Evolutionary conservation across 2,329 filamentous ascomycete species (phyloP).

Genomic region (Cladophialophora immunda): DNA sequence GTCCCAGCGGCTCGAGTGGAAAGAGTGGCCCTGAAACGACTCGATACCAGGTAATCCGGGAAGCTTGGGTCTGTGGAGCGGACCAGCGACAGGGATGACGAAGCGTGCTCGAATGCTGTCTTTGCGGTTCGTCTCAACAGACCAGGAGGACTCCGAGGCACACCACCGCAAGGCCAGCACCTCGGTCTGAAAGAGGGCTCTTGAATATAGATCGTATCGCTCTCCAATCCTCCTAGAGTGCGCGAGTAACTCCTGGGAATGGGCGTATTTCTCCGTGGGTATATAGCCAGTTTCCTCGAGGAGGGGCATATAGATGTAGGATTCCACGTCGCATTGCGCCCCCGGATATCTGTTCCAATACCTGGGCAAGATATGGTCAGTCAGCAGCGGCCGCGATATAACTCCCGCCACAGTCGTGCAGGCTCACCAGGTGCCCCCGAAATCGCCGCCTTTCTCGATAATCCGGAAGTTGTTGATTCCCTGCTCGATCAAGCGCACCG

Average conservation of each 20-base stretch:
- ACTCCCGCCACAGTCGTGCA: too few species aligned
- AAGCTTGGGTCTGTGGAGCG: conserved; percentile 42
- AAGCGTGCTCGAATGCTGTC: conserved; percentile 49
- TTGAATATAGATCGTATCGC: conserved; percentile 26
- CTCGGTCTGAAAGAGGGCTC: conserved; percentile 35
- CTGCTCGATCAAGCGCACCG: conserved; percentile 26
- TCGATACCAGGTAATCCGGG: conserved; percentile 42
- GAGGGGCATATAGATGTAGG: conserved; percentile 37
- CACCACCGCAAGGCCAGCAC: conserved; percentile 30
- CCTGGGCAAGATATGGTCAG: not conserved
- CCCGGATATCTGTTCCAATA: conserved; percentile 42
- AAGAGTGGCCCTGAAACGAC: conserved; percentile 50
- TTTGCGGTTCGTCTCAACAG: conserved; percentile 37
- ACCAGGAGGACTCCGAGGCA: conserved; percentile 20
- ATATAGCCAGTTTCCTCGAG: conserved; percentile 35
- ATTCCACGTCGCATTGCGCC: conserved; percentile 31
- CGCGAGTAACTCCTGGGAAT: conserved; percentile 27
- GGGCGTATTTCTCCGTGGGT: conserved; percentile 35
- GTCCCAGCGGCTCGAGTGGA: conserved; percentile 58
- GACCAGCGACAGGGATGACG: conserved; percentile 52
- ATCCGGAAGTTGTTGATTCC: conserved; percentile 20
- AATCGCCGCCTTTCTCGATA: conserved; percentile 22
- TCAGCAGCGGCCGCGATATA: not conserved
- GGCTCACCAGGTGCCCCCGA: conserved; percentile 38
- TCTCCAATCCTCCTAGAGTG: conserved; percentile 31